Evolutionary conservation across 129 eudicot genomes (phyloP), one percentile per base, ranked within the genome.

Genomic region (Gnaphalium uliginosum): DNA sequence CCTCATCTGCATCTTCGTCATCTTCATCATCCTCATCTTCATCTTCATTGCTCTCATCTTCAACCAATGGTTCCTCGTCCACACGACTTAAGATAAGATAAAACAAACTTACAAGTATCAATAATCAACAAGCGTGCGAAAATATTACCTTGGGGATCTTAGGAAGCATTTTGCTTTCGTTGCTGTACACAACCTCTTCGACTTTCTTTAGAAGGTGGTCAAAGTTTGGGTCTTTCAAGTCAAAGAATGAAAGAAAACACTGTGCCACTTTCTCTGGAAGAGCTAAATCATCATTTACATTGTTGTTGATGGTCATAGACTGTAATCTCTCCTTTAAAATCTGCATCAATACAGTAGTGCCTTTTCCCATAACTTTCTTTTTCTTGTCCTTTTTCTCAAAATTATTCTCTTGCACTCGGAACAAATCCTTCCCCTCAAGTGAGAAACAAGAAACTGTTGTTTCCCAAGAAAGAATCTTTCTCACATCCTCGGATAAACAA

Each of bases 121-220:
- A 32, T 23, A 60, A 46, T 33, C 24, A 61, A 25, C 35, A 50
- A 10, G 46, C 21, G 17, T 30, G 39, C 8, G 19, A 61, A 25
- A 37, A 56, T 27, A 27, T 27, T 41, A 64, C 98, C 96, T 93
- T 93, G 6, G 98, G 87, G 63, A 90, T 89, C 85, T 90, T 94
- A n/a, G 98, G 98, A 76, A 90, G 96, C 79, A 97, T 84, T 79
- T 97, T 82, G 75, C 90, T 94, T 73, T 90, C 98, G 77, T 94
- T 94, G 76, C 91, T 90, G 77, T 94, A 90, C 30, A 94, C 91
- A 66, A 94, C 86, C 21, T 90, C 97, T 84, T 94, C 90, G 62
- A 94, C 80, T 79, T 84, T 94, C 60, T 77, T 69, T 18, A 85
- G 32, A 25, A 94, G 73, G 66, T 27, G 70, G 25, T 79, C 83